Evolutionary conservation across 805 yeast genomes (phyloP), one percentile per base, ranked within the genome.

Genomic region (Saccharomycopsis sp.): DNA sequence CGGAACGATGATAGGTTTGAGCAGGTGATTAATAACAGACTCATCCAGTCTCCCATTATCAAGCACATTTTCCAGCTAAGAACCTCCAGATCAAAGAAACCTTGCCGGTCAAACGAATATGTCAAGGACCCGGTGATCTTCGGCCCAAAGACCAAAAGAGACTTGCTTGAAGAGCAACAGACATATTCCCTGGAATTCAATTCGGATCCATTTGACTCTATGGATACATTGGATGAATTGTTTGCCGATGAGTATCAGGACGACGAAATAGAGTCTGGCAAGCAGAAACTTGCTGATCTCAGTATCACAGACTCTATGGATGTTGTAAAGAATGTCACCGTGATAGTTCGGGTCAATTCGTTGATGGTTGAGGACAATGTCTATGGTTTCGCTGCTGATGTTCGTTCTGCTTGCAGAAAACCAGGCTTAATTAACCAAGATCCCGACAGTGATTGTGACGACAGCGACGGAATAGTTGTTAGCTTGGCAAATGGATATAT

Each of bases 171-270:
- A 3, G 41, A 54, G 29, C 14, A 17, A 12, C 47, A 41, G 2
- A 34, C 22, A 3, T 38, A 38, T 5, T 23, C 15, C 8, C 41
- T 51, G 15, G 56, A 51, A 8, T 44, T 55, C 19, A 17, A 9
- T 2, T 25, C 52, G 3, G 58, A 58, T 19, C 14, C 56, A 3
- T 57, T 57, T 53, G 59, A 47, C 14, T 53, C 59, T 5, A 47
- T 17, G 3, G 61, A 58, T 38, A 58, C 61, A n/a, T 50, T 58
- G 15, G 61, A 58, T 47, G 61, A 56, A 25, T 34, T 58, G 17
- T 53, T 58, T 2, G 61, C 61, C 22, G 52, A 14, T 2, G 51
- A 57, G 9, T 3, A 19, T 44, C 22, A 44, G 12, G 49, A 44
- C 20, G 22, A 44, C 38, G 9, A 29, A 29, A 5, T 29, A 29